phyloP scores from a whole-genome alignment of 2,329 filamentous ascomycete genomes.

The Colletotrichum lindemuthianum region DNA sequence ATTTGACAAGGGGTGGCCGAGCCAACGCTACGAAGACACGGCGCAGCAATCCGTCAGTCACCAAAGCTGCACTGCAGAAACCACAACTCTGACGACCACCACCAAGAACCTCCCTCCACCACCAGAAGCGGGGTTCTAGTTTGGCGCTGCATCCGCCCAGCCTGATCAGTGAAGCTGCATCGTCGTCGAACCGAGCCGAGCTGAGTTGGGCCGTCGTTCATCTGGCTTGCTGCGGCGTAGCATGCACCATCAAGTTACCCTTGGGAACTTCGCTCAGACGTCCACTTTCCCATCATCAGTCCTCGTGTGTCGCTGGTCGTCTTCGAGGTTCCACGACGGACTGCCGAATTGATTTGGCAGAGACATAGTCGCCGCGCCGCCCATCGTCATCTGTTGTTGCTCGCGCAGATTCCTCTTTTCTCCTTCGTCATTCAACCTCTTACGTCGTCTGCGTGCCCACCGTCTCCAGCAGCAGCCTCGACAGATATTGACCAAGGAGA shows the following conservation, averaged over 20 bases:
- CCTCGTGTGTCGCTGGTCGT: constrained; percentile 1
- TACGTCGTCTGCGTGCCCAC: constrained; percentile 9
- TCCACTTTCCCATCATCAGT: constrained; percentile 1
- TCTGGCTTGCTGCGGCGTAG: constrained; percentile 11
- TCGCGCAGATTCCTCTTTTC: constrained; percentile 14
- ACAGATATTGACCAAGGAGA: background rate
- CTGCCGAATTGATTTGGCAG: background rate
- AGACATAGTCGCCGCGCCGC: constrained; percentile 12
- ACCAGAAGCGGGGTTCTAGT: constrained; percentile 24
- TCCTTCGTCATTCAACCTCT: constrained; percentile 3
- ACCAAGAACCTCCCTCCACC: constrained; percentile 15
- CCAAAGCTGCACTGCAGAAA: background rate
- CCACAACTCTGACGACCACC: constrained; percentile 10
- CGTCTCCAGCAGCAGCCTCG: background rate
- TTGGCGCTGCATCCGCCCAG: constrained; percentile 21
- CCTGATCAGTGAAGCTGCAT: constrained; percentile 24
- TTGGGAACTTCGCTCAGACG: background rate
- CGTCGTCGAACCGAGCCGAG: constrained; percentile 18
- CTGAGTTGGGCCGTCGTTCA: background rate
- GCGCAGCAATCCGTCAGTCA: constrained; percentile 24
- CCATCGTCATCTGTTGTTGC: constrained; percentile 17
- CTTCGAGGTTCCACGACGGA: constrained; percentile 13
- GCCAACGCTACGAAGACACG: constrained; percentile 18
- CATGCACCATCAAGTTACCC: constrained; percentile 3
- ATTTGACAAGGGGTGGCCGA: constrained; percentile 12